A percentile compares a stretch with the other conserved stretches of the same genome.
phyloP scores from a whole-genome alignment of 2,329 filamentous ascomycete genomes.

The Diaporthe sp. region DNA sequence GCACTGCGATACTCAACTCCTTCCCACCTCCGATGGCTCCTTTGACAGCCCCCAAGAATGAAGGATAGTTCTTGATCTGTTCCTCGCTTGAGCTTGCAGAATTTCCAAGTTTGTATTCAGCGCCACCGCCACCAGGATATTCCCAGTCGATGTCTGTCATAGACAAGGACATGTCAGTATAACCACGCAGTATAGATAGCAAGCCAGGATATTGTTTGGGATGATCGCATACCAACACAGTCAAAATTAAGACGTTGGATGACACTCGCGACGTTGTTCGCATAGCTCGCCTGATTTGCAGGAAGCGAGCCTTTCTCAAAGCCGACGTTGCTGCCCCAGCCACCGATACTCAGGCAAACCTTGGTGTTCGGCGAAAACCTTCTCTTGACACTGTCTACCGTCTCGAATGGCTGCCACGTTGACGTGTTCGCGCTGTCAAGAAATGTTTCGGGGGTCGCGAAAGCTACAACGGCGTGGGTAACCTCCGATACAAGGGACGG shows the following conservation, averaged over 20 bases:
- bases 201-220: not conserved
- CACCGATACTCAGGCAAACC: slow-evolving; percentile 65
- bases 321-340: slow-evolving; percentile 76
- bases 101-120: slow-evolving; percentile 77
- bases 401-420: slow-evolving; percentile 6
- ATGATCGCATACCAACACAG: slow-evolving; percentile 40
- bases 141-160: slow-evolving; percentile 74
- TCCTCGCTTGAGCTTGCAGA: slow-evolving; percentile 48
- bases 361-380: not conserved
- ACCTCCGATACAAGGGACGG: not conserved
- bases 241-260: slow-evolving; percentile 74
- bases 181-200: slow-evolving; percentile 52
- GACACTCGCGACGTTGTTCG: slow-evolving; percentile 74
- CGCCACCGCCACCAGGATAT: slow-evolving; percentile 73
- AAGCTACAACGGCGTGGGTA: slow-evolving; percentile 13
- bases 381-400: not conserved
- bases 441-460: not conserved
- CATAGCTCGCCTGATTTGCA: slow-evolving; percentile 68
- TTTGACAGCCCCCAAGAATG: slow-evolving; percentile 71
- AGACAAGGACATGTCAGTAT: not conserved
- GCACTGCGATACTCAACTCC: slow-evolving; percentile 76
- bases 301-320: slow-evolving; percentile 70
- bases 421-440: not conserved
- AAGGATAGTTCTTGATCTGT: slow-evolving; percentile 74
- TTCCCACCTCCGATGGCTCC: slow-evolving; percentile 69